These are phyloP conservation scores for Suhomyces xylopsoci DNA, from an alignment of 805 yeast genomes.

Conservation along the genomic window DNA sequence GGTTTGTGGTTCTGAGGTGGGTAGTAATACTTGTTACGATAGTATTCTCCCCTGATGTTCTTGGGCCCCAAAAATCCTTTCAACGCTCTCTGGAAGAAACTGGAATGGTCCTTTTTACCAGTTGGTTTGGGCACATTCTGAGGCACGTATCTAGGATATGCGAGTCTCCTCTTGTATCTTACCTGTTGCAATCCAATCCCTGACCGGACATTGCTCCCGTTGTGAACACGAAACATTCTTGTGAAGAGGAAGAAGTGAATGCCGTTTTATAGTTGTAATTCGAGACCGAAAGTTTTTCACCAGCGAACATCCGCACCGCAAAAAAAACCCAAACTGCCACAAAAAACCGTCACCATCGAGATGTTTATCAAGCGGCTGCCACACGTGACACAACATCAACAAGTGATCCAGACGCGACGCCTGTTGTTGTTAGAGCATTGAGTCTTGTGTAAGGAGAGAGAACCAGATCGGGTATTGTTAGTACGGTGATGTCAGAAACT, in stretches of 20 bases:
- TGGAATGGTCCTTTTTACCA: slow-evolving; percentile 40
- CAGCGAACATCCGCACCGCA: neutral
- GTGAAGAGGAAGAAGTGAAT: neutral
- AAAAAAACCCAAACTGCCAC: neutral
- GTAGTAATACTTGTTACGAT: slow-evolving; percentile 67
- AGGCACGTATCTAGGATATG: slow-evolving; percentile 34
- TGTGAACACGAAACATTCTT: slow-evolving; percentile 3
- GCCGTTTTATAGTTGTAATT: slow-evolving; percentile 1
- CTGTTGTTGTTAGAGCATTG: neutral
- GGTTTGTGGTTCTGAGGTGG: slow-evolving; percentile 69
- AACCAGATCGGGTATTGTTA: neutral
- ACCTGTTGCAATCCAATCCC: slow-evolving; percentile 13
- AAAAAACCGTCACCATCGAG: neutral
- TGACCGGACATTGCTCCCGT: slow-evolving; percentile 2
- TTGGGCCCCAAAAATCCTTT: slow-evolving; percentile 78
- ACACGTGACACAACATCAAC: neutral
- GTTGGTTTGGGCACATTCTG: slow-evolving; percentile 28
- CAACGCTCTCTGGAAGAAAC: slow-evolving; percentile 61
- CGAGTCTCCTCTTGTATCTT: slow-evolving; percentile 28
- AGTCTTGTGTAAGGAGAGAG: neutral
- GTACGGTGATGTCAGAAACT: neutral
- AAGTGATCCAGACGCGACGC: slow-evolving; percentile 1
- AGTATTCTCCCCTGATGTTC: slow-evolving; percentile 80
- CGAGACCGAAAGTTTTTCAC: slow-evolving; percentile 4
- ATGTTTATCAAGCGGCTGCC: neutral